Evolutionary conservation across 495 filamentous ascomycete genomes (phyloP), one percentile per base, ranked within the genome.

Genomic region (Cercophora samala): DNA sequence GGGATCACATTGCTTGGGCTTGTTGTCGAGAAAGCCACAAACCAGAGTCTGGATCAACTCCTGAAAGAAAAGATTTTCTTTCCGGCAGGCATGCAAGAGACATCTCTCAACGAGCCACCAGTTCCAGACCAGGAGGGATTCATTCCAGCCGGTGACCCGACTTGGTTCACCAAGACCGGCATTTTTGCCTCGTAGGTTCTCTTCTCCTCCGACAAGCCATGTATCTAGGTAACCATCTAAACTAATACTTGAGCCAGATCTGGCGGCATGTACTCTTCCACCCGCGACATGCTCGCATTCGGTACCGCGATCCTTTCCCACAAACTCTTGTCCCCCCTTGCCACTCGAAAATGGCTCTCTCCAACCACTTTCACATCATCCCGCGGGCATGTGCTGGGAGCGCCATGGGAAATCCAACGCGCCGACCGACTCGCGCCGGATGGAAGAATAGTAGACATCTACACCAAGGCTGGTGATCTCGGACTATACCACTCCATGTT

Each of bases 191-290:
- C 58, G 58, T 60, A 60, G 4, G 58, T 60, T 21, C n/a, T 56
- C n/a, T 9, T 21, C 19, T 56, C 19, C 22, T 60, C 26, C n/a
- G n/a, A n/a, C n/a, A n/a, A n/a, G n/a, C n/a, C n/a, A n/a, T n/a
- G n/a, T n/a, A n/a, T n/a, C n/a, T n/a, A n/a, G n/a, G n/a, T n/a
- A n/a, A n/a, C n/a, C n/a, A n/a, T 13, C 56, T 58, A 24, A 58
- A 23, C 23, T 60, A 11, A 18, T 8, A 13, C 22, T 60, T 32
- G 0, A 26, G 17, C 37, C n/a, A 60, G 58, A 60, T 29, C 24
- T 24, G 60, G 60, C 25, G 60, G 60, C 60, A 62, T 62, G 25
- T 62, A 62, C 29, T 62, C 60, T 8, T 29, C 25, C 26, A 62
- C 60, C 24, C 3, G 24, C 60, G 60, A 62, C 26, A 62, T 62